Conservation (phyloP, 78 protist species). For the Dictyostelium citrinum region DNA sequence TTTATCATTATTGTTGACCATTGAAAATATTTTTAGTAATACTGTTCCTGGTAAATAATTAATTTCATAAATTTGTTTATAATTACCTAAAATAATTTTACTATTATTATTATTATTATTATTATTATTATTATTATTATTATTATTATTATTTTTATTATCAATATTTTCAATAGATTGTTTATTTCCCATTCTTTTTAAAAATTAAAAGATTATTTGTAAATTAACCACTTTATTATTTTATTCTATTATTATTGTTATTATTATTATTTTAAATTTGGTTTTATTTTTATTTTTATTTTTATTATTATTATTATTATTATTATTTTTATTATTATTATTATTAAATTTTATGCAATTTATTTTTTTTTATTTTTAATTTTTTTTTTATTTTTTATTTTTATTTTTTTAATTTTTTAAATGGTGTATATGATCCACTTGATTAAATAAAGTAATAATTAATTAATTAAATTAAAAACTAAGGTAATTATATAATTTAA, state of each 20-base stretch:
- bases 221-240: neutral
- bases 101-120: neutral
- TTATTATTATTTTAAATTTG: too few relatives aligned
- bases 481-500: too few relatives aligned
- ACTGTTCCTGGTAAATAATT: conserved; percentile 17
- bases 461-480: too few relatives aligned
- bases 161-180: neutral
- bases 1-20: neutral
- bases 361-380: too few relatives aligned
- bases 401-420: too few relatives aligned
- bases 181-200: conserved; percentile 28
- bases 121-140: too few relatives aligned
- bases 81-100: neutral
- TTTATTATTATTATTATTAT: neutral
- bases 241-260: neutral
- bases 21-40: conserved; percentile 15
- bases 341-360: too few relatives aligned
- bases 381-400: neutral
- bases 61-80: neutral
- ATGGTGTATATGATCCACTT: too few relatives aligned
- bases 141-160: neutral
- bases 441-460: too few relatives aligned
- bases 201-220: neutral
- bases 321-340: neutral
- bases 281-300: neutral